Conservation (phyloP, 177 flowering plant species). For the Telopea speciosissima region DNA sequence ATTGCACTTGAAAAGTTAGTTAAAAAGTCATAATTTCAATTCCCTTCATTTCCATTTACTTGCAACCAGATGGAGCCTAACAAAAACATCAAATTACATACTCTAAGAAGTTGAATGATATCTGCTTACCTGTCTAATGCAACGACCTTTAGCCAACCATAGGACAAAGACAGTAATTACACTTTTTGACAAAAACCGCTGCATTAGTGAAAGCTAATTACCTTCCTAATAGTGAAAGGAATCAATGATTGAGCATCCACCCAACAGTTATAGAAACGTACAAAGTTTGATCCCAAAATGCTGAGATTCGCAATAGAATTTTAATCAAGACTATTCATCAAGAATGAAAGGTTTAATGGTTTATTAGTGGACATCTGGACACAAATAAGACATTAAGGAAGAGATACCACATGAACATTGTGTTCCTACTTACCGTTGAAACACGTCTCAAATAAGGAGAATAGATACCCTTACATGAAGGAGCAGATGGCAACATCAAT, state of each 20-base stretch:
- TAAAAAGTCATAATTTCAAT: no score
- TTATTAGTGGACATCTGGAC: not conserved
- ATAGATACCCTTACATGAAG: conserved; percentile 1
- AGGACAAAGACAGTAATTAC: not conserved
- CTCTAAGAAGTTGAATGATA: not conserved
- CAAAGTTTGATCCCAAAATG: not conserved
- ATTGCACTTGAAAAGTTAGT: no score
- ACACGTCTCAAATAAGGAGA: not conserved
- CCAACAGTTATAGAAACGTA: not conserved
- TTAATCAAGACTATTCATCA: not conserved
- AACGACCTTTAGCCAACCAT: not conserved
- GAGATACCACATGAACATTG: not conserved
- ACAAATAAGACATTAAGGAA: no score
- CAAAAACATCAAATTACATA: not conserved
- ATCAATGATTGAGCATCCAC: conserved; percentile 1
- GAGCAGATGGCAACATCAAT: not conserved
- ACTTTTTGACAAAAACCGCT: not conserved
- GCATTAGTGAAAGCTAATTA: not conserved
- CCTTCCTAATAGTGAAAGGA: not conserved
- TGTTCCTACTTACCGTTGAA: not conserved
- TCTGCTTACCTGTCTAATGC: not conserved
- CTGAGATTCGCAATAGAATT: not conserved
- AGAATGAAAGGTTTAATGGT: not conserved
- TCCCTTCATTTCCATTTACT: no score
- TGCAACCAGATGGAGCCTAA: no score